A percentile compares a stretch with the other conserved stretches of the same genome.
Evolutionary conservation across 345 rosid genomes (phyloP).

Genomic region (Turritis glabra): DNA sequence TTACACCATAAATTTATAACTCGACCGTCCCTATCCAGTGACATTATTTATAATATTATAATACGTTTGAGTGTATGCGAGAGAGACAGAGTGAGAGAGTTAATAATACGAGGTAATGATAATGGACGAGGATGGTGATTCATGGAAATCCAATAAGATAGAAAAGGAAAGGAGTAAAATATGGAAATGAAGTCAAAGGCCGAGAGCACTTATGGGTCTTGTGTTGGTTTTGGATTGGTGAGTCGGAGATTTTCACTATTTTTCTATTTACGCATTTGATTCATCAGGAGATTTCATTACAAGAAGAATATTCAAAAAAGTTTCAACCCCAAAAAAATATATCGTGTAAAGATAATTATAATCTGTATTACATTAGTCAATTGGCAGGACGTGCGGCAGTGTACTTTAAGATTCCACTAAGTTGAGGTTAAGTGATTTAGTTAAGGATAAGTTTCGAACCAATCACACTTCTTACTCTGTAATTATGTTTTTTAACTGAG

Average conservation of each 20-base stretch:
- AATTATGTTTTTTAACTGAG: neutral
- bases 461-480: neutral
- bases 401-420: slow-evolving; percentile 31
- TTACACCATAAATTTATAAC: slow-evolving; percentile 9
- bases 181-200: slow-evolving; percentile 35
- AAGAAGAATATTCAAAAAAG: slow-evolving; percentile 29
- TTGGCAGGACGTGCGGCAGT: neutral
- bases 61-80: neutral
- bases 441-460: neutral
- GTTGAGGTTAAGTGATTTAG: neutral
- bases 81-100: neutral
- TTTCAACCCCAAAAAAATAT: neutral
- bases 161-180: slow-evolving; percentile 28
- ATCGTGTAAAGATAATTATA: neutral
- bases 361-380: neutral
- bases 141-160: slow-evolving; percentile 36
- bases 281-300: slow-evolving; percentile 35
- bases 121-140: slow-evolving; percentile 33
- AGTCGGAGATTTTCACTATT: neutral
- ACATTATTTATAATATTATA: slow-evolving; percentile 4
- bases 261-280: slow-evolving; percentile 8
- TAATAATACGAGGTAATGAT: slow-evolving; percentile 38
- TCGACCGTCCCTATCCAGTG: slow-evolving; percentile 30
- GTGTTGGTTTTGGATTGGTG: slow-evolving; percentile 33
- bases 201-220: slow-evolving; percentile 22